Evolutionary conservation across 164 flowering plant genomes (phyloP), one percentile per base, ranked within the genome.

Genomic region (Berberis thunbergii): DNA sequence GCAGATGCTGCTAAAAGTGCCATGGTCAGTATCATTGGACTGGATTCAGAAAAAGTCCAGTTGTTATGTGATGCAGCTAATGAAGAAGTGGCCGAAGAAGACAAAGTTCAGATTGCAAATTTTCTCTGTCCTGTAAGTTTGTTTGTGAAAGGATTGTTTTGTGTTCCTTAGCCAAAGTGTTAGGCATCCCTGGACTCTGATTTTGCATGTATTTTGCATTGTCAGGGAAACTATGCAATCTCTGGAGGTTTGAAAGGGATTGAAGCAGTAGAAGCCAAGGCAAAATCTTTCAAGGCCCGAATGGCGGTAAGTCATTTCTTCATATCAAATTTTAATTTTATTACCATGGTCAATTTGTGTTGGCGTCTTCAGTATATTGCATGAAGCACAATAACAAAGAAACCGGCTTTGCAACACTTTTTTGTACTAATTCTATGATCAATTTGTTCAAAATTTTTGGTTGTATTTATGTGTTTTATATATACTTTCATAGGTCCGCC

Each of bases 51-150:
- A 52, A 91, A 95, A 74, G 99, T 95, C 66, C 97, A 89, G 76
- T 77, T 70, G 62, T 73, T 95, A 71, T 95, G 97, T 72, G 96
- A 95, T 80, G 99, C 97, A 59, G 97, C 96, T 58, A 95, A 95
- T 64, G 80, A 85, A 81, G 97, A 95, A 73, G 97, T 95, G 50
- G 92, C 83, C 64, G 89, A 81, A 53, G 80, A 77, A 59, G 57
- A 91, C 5, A 89, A 77, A 88, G 99, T 91, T 75, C 97, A 91
- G 72, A 91, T 91, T 70, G 99, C 99, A 68, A 91, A 95, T 83
- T 95, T 79, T 70, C 76, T 95, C 0, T 95, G 99, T 63, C 77
- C 96, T 53, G 99, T 91, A 84, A 80, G 87, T 13, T 59, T 46
- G 64, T 60, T 12, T 68, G 57, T 40, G 45, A 39, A 41, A 8